These are phyloP conservation scores for Acarospora socialis DNA, from an alignment of 2,329 filamentous ascomycete species.

Conservation along the genomic window DNA sequence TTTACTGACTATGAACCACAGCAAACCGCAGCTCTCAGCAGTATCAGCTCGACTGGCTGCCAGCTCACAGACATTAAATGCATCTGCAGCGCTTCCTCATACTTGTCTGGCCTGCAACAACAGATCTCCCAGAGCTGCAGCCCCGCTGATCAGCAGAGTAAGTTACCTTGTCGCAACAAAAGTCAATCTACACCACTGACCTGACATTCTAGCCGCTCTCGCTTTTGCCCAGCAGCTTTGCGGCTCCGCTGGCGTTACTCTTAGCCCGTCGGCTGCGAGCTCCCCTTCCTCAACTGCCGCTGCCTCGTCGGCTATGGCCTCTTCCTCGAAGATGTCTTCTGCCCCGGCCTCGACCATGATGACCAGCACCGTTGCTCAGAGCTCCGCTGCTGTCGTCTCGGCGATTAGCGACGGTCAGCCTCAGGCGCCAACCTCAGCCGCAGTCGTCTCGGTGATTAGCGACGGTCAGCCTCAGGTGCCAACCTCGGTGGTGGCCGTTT, in stretches of 20 bases:
- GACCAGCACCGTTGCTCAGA: too few species aligned
- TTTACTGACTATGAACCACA: too few species aligned
- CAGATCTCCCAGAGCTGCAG: conserved; percentile 6
- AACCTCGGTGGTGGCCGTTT: background rate
- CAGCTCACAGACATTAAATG: conserved; percentile 7
- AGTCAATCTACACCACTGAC: background rate
- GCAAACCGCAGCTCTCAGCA: conserved; percentile 4
- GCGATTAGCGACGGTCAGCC: too few species aligned
- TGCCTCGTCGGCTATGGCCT: too few species aligned
- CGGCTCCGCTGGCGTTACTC: conserved; percentile 3
- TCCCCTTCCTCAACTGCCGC: background rate
- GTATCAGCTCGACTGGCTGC: conserved; percentile 7
- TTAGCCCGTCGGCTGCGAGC: background rate
- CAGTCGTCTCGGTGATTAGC: background rate
- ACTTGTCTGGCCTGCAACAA: too few species aligned
- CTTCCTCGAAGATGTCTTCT: too few species aligned
- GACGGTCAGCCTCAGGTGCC: background rate
- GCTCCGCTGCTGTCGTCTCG: too few species aligned
- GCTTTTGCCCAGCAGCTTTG: conserved; percentile 6
- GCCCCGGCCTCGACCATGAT: too few species aligned
- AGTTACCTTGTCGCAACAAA: background rate
- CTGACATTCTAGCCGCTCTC: conserved; percentile 2
- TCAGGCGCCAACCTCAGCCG: too few species aligned
- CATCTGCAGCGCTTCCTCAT: conserved; percentile 10
- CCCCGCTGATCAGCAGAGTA: conserved; percentile 9